phyloP scores from a whole-genome alignment of 2,329 filamentous ascomycete species.

The Ophiostoma sp. region DNA sequence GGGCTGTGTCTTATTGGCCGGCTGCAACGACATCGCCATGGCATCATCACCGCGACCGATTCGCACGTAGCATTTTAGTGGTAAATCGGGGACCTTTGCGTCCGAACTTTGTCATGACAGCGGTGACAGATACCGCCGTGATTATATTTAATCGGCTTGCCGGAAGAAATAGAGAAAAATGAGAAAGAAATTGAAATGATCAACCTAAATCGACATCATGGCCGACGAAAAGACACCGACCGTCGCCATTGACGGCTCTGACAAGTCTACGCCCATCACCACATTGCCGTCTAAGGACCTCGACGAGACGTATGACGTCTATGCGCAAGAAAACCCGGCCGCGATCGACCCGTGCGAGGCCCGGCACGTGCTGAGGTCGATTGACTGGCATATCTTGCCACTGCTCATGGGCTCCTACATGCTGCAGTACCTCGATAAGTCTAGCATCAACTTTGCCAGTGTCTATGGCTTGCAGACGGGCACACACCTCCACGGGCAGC shows the following conservation, averaged over 20 bases:
- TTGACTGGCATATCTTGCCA: slow-evolving; percentile 58
- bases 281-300: not conserved
- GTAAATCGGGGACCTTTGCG: not conserved
- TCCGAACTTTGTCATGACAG: not conserved
- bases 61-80: not conserved
- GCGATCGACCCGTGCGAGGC: slow-evolving; percentile 30
- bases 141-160: not conserved
- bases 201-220: not conserved
- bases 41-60: not conserved
- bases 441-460: slow-evolving; percentile 29
- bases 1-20: not conserved
- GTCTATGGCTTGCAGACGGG: slow-evolving; percentile 27
- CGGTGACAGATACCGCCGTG: not conserved
- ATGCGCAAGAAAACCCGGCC: not conserved
- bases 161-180: not conserved
- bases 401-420: slow-evolving; percentile 59
- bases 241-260: not conserved
- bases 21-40: not conserved
- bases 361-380: slow-evolving; percentile 52
- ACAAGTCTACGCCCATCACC: not conserved
- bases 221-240: not conserved
- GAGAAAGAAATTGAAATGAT: not conserved
- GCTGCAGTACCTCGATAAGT: slow-evolving; percentile 63
- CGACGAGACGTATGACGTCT: slow-evolving; percentile 12
- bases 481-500: slow-evolving; percentile 35